phyloP scores from a whole-genome alignment of 768 basidiomycete genomes.

The Coprinellus micaceus region DNA sequence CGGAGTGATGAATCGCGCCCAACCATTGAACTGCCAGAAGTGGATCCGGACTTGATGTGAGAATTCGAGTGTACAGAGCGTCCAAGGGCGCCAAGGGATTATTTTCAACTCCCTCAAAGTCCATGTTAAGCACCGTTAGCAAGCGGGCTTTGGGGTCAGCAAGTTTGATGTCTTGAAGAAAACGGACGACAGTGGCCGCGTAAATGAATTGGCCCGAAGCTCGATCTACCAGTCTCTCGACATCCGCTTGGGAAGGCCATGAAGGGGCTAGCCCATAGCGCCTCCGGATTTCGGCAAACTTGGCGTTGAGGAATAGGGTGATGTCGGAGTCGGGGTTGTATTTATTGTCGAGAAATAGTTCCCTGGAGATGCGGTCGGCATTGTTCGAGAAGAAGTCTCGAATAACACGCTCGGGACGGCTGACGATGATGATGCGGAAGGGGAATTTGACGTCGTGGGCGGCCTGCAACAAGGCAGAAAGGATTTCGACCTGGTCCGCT shows the following conservation, averaged over 20 bases:
- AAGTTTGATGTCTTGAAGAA: slow-evolving; percentile 3
- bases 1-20: too few relatives aligned
- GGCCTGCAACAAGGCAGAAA: neutral
- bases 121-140: neutral
- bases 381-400: neutral
- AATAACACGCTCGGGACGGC: slow-evolving; percentile 7
- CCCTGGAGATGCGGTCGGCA: neutral
- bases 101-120: neutral
- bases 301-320: neutral
- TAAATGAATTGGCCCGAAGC: slow-evolving; percentile 7
- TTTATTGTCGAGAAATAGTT: slow-evolving; percentile 2
- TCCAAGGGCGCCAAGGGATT: neutral
- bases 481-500: neutral
- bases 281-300: neutral
- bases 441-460: neutral
- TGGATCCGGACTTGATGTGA: neutral
- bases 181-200: slow-evolving; percentile 9
- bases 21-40: too few relatives aligned
- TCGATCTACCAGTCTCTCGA: slow-evolving; percentile 8
- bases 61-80: neutral
- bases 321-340: slow-evolving; percentile 1
- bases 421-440: slow-evolving; percentile 1
- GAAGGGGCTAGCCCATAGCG: neutral
- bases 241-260: neutral
- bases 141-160: neutral